Percentiles rank a stretch among this genome's conserved stretches.
These are phyloP conservation scores for Chlorella sp. DNA, from an alignment of 139 green algal species.

Conservation along the genomic window DNA sequence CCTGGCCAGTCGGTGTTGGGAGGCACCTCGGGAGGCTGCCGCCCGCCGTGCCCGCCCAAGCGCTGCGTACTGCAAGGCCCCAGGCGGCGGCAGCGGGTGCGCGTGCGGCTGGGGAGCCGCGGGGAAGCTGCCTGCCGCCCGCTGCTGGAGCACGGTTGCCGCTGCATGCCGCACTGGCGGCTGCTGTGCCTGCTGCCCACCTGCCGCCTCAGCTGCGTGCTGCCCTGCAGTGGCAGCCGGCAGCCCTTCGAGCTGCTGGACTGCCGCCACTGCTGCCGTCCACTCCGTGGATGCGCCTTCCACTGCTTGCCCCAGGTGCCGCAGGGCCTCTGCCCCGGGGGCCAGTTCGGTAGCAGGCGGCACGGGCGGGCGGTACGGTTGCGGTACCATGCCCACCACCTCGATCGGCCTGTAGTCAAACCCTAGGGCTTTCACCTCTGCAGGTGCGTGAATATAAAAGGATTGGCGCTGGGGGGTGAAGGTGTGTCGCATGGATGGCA, in stretches of 20 bases:
- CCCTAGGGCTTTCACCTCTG: slow-evolving; percentile 14
- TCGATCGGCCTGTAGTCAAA: slow-evolving; percentile 37
- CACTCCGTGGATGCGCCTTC: not conserved
- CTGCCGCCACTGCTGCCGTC: not conserved
- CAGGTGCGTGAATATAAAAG: not conserved
- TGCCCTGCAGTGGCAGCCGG: not conserved
- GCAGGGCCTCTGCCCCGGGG: not conserved
- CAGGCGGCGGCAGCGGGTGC: not conserved
- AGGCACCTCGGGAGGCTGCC: not conserved
- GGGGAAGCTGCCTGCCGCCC: not conserved
- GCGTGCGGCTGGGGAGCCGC: not conserved
- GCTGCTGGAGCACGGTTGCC: not conserved
- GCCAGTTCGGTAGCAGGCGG: not conserved
- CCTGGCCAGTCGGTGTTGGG: too few relatives aligned
- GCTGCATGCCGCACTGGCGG: not conserved
- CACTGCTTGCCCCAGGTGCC: not conserved
- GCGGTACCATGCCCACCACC: slow-evolving; percentile 17
- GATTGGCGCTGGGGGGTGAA: not conserved
- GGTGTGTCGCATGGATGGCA: not conserved
- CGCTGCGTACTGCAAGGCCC: not conserved
- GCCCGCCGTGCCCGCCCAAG: not conserved
- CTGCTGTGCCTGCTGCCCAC: not conserved
- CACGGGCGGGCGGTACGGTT: not conserved
- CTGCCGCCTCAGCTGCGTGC: not conserved
- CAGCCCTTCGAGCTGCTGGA: not conserved